These are phyloP conservation scores for Arabis alpina DNA, from an alignment of 345 rosid genomes.

Conservation along the genomic window DNA sequence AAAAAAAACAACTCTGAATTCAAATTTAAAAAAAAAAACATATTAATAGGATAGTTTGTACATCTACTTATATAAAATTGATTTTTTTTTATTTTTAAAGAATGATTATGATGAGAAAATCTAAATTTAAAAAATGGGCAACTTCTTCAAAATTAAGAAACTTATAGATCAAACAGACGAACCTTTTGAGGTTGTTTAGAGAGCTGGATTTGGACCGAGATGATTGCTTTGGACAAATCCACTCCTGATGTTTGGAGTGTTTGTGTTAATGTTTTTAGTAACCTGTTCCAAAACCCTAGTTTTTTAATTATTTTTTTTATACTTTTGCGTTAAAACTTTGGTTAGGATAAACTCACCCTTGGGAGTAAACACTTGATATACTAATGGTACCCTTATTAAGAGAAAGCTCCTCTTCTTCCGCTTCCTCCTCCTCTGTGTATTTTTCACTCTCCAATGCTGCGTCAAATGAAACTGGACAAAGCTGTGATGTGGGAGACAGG, in stretches of 20 bases:
- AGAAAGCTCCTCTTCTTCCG: constrained; percentile 48
- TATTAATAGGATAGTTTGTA: too few species aligned
- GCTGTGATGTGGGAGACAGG: constrained; percentile 41
- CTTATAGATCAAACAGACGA: neutral
- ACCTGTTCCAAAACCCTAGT: constrained; percentile 48
- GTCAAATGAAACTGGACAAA: constrained; percentile 41
- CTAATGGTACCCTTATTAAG: constrained; percentile 71
- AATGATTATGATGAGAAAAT: too few species aligned
- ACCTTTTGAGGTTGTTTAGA: constrained; percentile 55
- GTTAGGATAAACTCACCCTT: constrained; percentile 53
- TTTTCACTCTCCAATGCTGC: constrained; percentile 9
- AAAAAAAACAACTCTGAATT: too few species aligned
- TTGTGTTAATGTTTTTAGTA: constrained; percentile 67
- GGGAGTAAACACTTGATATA: constrained; percentile 80
- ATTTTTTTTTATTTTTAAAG: too few species aligned
- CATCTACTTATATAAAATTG: too few species aligned
- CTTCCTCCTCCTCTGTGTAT: constrained; percentile 52
- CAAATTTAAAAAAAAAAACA: too few species aligned
- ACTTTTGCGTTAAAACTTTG: neutral
- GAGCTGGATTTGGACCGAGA: constrained; percentile 77
- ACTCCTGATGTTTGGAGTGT: constrained; percentile 82
- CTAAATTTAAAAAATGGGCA: too few species aligned
- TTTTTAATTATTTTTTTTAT: neutral
- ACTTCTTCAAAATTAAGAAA: too few species aligned
- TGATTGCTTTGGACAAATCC: constrained; percentile 74